These are phyloP conservation scores for Melampsora americana DNA, from an alignment of 1,284 basidiomycete genomes.

Conservation along the genomic window DNA sequence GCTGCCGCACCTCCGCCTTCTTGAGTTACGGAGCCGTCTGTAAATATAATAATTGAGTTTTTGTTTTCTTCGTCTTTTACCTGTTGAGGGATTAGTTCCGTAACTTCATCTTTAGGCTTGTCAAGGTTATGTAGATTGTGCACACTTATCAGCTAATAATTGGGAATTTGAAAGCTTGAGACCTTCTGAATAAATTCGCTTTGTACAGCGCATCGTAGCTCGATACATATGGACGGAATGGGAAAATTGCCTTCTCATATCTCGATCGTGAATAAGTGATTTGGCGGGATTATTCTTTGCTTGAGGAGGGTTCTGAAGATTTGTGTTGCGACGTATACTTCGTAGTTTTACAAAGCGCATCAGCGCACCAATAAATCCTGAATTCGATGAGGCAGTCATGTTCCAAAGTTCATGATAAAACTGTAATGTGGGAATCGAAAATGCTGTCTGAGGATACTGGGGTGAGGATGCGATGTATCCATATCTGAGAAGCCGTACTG, in stretches of 20 bases:
- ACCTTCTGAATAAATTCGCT: not conserved
- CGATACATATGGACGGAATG: slow-evolving; percentile 1
- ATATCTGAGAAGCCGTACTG: not conserved
- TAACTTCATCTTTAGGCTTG: no score
- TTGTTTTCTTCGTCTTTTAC: no score
- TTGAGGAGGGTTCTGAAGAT: not conserved
- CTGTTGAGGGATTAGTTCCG: no score
- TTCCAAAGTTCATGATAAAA: slow-evolving; percentile 18
- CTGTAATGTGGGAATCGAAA: no score
- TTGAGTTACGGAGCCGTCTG: no score
- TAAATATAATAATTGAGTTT: no score
- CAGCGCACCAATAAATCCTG: not conserved
- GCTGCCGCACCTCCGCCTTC: no score
- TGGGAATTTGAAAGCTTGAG: not conserved
- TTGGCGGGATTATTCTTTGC: no score
- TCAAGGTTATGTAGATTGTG: no score
- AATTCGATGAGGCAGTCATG: not conserved
- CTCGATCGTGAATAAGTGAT: not conserved
- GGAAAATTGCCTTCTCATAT: no score
- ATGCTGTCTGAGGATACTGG: not conserved
- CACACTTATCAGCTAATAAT: not conserved
- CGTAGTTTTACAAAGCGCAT: not conserved
- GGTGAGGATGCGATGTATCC: slow-evolving; percentile 1
- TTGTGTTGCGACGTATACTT: not conserved
- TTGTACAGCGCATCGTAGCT: not conserved